Base-by-base conservation (phyloP, 192 early-diverging fungal species). In the Mortierella alpina region DNA sequence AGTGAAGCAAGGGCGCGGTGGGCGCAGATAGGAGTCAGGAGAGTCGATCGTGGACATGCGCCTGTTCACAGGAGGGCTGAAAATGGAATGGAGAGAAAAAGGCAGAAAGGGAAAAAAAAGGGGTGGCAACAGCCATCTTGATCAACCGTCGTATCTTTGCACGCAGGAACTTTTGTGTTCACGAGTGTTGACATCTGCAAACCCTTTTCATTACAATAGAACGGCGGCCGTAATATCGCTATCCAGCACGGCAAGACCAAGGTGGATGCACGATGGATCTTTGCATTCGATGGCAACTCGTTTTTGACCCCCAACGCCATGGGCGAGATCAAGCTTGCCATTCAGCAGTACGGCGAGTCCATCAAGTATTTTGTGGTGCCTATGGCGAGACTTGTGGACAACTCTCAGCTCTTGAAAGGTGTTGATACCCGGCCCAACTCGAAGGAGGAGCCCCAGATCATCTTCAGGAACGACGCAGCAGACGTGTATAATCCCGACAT, bases 261-360 rank as follows among this genome's bases (percentile, higher is more conserved):
- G 53, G 71, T 72, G 17, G 83, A 87, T 73, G 83, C 82, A 15
- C 83, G 78, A 45, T 91, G 90, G 90, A 87, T 91, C 53, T 82
- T 91, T 64, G 89, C 90, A 13, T 90, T 91, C 73, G 90, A 91
- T 57, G 90, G 90, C 18, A 91, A 91, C 64, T 88, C 86, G 59
- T 91, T 86, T 58, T 44, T 91, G 44, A 91, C 88, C 48, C 56
- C 75, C 18, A 85, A 85, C 15, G 89, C 81, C 7, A 87, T 87
- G 70, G 61, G 47, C n/a, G 88, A 91, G 62, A 91, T 91, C 53
- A 78, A 78, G n/a, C 63, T 66, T 22, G 81, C 86, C 31, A 67
- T 91, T 11, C 82, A 82, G 15, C 45, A 62, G 22, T 66, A 84
- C 59, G 90, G 88, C 31, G 73, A 86, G 7, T 60, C 74, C 14